Evolutionary conservation across 2,329 filamentous ascomycete genomes (phyloP).

Genomic region (Xylaria digitata): DNA sequence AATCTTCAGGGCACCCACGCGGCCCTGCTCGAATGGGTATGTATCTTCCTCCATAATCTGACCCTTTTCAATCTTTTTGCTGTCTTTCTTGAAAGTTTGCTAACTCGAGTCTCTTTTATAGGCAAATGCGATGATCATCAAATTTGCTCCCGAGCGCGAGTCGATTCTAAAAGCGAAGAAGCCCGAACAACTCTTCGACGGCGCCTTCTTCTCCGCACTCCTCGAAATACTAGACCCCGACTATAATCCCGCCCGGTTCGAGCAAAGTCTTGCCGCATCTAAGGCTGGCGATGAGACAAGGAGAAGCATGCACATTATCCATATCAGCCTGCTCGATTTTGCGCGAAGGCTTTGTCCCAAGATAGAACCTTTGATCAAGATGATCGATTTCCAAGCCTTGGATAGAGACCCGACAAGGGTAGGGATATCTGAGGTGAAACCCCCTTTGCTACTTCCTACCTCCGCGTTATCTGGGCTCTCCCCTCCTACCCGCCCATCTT

Average conservation of each 20-base stretch:
- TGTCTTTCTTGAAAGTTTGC: constrained; percentile 44
- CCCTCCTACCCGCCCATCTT: background rate
- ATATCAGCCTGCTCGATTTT: constrained; percentile 66
- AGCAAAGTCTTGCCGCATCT: constrained; percentile 56
- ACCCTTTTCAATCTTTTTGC: constrained; percentile 43
- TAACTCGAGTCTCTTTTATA: constrained; percentile 34
- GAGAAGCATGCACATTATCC: constrained; percentile 65
- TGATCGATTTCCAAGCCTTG: constrained; percentile 67
- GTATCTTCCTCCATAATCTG: constrained; percentile 35
- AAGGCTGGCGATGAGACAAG: constrained; percentile 58
- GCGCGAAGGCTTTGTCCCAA: constrained; percentile 64
- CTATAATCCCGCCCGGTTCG: constrained; percentile 67
- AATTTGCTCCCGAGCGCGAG: constrained; percentile 45
- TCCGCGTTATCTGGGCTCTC: background rate
- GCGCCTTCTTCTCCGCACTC: constrained; percentile 64
- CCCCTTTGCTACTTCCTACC: constrained; percentile 8
- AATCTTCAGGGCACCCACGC: constrained; percentile 39
- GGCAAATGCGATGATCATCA: constrained; percentile 47
- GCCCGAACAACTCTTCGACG: constrained; percentile 65
- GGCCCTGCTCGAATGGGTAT: constrained; percentile 48
- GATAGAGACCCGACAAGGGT: constrained; percentile 67
- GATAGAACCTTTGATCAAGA: constrained; percentile 63
- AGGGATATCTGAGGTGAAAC: constrained; percentile 59
- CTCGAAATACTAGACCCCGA: constrained; percentile 68
- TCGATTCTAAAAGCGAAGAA: constrained; percentile 60